Percentiles rank a stretch among this genome's conserved stretches.
Evolutionary conservation across 257 asterid genomes (phyloP).

Genomic region (Solanum sejunctum): DNA sequence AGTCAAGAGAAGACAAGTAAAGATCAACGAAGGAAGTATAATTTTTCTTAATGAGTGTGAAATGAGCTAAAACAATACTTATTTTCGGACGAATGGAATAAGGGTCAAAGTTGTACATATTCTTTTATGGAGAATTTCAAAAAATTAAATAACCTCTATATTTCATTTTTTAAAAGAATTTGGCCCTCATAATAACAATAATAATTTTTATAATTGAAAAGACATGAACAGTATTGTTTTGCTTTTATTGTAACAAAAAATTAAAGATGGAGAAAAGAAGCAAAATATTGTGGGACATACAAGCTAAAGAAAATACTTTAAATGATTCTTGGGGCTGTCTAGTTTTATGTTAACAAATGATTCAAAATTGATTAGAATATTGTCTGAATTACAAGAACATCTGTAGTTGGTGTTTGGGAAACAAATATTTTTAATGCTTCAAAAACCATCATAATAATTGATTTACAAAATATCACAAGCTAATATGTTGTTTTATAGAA

Average conservation of each 20-base stretch:
- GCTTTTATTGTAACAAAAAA: neutral
- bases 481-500: neutral
- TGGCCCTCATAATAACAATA: neutral
- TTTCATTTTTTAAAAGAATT: neutral
- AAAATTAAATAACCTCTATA: neutral
- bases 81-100: neutral
- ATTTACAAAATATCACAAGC: neutral
- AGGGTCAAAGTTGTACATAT: neutral
- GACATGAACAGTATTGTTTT: neutral
- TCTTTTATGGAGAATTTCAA: neutral
- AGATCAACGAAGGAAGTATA: rapidly evolving
- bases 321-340: neutral
- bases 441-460: neutral
- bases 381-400: constrained; percentile 3
- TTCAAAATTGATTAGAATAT: neutral
- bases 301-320: neutral
- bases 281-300: neutral
- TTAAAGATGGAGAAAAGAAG: neutral
- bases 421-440: neutral
- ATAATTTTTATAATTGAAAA: neutral
- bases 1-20: too few species aligned
- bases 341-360: neutral
- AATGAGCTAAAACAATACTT: neutral
- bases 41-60: neutral
- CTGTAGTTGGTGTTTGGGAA: constrained; percentile 5